phyloP scores from a whole-genome alignment of 805 yeast genomes.

The Cyberlindnera samutprakarnensis region DNA sequence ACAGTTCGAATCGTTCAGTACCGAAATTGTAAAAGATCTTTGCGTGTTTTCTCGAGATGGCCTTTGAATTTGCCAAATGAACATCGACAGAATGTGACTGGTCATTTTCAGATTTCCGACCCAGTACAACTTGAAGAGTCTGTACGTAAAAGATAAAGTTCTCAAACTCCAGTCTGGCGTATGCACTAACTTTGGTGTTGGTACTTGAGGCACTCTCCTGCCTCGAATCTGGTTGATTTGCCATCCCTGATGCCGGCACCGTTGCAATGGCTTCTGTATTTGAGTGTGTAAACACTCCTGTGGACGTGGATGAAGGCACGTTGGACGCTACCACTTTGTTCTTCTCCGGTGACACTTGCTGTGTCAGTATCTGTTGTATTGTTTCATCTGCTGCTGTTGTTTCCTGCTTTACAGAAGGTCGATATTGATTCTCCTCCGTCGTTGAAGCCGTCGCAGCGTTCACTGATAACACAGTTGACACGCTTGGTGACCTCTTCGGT shows the following conservation, averaged over 20 bases:
- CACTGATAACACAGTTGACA: neutral
- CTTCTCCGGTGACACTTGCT: conserved; percentile 5
- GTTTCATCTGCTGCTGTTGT: conserved; percentile 10
- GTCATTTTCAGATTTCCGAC: conserved; percentile 78
- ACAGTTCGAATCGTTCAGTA: conserved; percentile 86
- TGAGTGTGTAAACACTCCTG: neutral
- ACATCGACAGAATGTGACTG: conserved; percentile 75
- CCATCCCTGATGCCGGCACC: conserved; percentile 10
- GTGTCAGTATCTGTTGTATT: conserved; percentile 6
- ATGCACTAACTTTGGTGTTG: conserved; percentile 35
- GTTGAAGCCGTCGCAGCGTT: neutral
- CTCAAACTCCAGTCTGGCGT: conserved; percentile 82
- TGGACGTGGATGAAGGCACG: neutral
- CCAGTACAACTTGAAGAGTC: conserved; percentile 87
- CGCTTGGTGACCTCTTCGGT: no score
- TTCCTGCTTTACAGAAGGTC: neutral
- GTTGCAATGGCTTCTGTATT: conserved; percentile 12
- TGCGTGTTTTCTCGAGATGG: conserved; percentile 91
- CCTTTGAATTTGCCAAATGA: conserved; percentile 86
- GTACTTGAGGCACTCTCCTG: conserved; percentile 2
- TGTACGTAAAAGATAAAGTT: conserved; percentile 93
- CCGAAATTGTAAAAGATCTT: conserved; percentile 95
- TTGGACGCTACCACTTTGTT: conserved; percentile 1
- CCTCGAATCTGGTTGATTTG: conserved; percentile 4
- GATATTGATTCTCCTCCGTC: no score